These are phyloP conservation scores for Cocos nucifera DNA, from an alignment of 176 grass and related monocot genomes.

Conservation along the genomic window DNA sequence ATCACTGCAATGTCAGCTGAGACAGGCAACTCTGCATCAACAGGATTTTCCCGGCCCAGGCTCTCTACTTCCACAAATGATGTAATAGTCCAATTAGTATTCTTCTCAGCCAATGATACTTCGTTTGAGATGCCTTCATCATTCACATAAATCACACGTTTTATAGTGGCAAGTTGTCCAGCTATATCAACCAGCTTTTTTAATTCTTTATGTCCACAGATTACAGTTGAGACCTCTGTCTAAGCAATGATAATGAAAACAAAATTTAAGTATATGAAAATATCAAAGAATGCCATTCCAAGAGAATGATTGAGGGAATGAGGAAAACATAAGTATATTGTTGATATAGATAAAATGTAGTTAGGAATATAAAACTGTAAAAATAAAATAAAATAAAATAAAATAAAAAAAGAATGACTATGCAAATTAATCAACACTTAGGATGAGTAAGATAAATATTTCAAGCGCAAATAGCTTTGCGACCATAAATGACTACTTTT, in stretches of 20 bases:
- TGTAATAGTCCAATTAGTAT: conserved; percentile 31
- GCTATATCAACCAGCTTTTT: conserved; percentile 73
- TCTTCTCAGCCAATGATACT: conserved; percentile 31
- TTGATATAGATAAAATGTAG: no score
- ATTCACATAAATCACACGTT: conserved; percentile 72
- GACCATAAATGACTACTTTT: no score
- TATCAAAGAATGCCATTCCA: no score
- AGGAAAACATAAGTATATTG: no score
- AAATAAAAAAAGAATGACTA: no score
- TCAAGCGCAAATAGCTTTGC: no score
- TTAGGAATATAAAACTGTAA: no score
- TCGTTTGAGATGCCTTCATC: conserved; percentile 63
- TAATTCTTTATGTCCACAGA: conserved; percentile 85
- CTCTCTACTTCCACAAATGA: conserved; percentile 64
- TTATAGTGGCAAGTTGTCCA: conserved; percentile 44
- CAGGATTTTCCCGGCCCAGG: conserved; percentile 46
- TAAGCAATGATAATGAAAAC: conserved; percentile 3
- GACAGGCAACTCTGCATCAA: conserved; percentile 48
- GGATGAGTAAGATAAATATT: no score
- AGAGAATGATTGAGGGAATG: no score
- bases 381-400: no score
- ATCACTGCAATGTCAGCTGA: conserved; percentile 65
- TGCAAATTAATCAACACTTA: no score
- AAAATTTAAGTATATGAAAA: no score
- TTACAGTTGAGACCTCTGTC: conserved; percentile 77